Evolutionary conservation across 2,329 filamentous ascomycete genomes (phyloP), one percentile per base, ranked within the genome.

Genomic region (Fusarium torulosum): DNA sequence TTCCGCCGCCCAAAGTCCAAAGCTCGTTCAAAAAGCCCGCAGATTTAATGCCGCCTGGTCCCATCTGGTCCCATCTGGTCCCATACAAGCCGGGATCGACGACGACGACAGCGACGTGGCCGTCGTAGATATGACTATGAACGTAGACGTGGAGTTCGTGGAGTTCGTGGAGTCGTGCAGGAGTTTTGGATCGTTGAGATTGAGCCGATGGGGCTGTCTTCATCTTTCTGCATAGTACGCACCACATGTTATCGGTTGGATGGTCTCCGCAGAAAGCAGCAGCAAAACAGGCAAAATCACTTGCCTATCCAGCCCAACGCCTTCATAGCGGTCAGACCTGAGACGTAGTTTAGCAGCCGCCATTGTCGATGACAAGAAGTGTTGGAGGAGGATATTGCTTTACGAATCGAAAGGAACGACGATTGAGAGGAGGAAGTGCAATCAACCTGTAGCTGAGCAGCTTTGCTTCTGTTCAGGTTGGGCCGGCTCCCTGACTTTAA

Each of bases 311-410:
- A 40, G 44, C 53, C 60, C 55, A 64, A 61, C 63, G 37, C 45
- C 45, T 40, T 53, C 37, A 42, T 52, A 51, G 72, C 72, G 72
- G 72, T 74, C 72, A 74, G 72, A 71, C 72, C 72, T 64, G 59
- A 74, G 61, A 33, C 29, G 29, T 7, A 29, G 11, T 29, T 13
- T 29, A 62, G 38, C 41, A 49, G 59, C 57, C 51, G 42, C 50
- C 51, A 64, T 68, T 60, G 59, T 70, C 70, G 69, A 66, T 57
- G 40, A 51, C 50, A 40, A 66, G 44, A 46, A 55, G 41, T 29
- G 27, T 10, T 29, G 27, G 27, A 29, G 27, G 27, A 29, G 27
- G 10, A 29, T 13, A 11, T 29, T 29, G 27, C 27, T 29, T 29
- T 29, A 11, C 27, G 19, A 21, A 29, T n/a, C 8, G 46, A 40